These are phyloP conservation scores for Crithidia brevicula DNA, from an alignment of 208 protist species.

Conservation along the genomic window DNA sequence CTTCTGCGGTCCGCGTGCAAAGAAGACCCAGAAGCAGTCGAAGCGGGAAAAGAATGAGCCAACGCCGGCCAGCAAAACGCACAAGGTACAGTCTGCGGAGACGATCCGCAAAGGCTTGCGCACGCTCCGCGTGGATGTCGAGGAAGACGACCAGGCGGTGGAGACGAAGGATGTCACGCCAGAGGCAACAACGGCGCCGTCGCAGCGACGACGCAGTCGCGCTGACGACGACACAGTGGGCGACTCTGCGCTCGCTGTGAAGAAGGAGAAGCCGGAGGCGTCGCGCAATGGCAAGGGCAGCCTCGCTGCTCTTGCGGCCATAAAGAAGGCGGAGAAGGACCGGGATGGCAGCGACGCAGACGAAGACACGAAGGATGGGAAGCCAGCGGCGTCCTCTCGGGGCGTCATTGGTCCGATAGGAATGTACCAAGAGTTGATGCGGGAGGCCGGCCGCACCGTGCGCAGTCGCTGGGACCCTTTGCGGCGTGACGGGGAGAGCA, in stretches of 20 bases:
- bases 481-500: constrained; percentile 24
- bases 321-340: constrained; percentile 16
- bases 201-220: constrained; percentile 6
- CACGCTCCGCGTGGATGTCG: constrained; percentile 77
- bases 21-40: constrained; percentile 80
- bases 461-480: constrained; percentile 80
- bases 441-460: constrained; percentile 84
- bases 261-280: constrained; percentile 13
- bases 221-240: background rate
- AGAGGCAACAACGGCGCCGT: background rate
- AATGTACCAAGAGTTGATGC: constrained; percentile 92
- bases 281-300: background rate
- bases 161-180: background rate
- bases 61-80: constrained; percentile 10
- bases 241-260: background rate
- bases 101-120: constrained; percentile 84
- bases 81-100: constrained; percentile 60
- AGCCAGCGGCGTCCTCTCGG: constrained; percentile 14
- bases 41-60: constrained; percentile 76
- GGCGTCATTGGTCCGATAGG: constrained; percentile 80
- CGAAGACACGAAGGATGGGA: constrained; percentile 23
- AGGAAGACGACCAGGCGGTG: constrained; percentile 20
- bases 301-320: background rate
- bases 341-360: constrained; percentile 19
- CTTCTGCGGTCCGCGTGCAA: constrained; percentile 92